Conservation (phyloP, 129 eudicot species). For the Helianthus tuberosus region DNA sequence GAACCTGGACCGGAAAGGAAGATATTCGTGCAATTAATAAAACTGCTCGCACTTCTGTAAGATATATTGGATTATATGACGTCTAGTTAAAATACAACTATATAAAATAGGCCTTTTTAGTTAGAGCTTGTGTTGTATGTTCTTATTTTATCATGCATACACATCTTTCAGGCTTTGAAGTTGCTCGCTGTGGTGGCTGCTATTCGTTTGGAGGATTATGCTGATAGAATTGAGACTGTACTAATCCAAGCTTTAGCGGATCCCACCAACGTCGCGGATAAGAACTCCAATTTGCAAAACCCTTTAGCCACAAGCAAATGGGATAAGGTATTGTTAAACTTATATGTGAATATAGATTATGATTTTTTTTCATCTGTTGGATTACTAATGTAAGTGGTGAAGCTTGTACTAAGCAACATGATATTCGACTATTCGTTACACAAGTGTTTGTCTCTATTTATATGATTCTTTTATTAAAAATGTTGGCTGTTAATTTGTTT, state of each 20-base stretch:
- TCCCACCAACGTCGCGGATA: slow-evolving; percentile 38
- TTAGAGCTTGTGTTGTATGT: background rate
- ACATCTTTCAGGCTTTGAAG: slow-evolving; percentile 58
- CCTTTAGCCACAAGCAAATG: slow-evolving; percentile 86
- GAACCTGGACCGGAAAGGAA: slow-evolving; percentile 95
- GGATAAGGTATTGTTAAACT: slow-evolving; percentile 55
- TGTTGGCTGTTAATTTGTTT: slow-evolving; percentile 2
- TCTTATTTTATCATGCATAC: background rate
- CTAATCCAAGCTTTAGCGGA: slow-evolving; percentile 68
- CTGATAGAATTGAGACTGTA: slow-evolving; percentile 60
- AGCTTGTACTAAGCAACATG: background rate
- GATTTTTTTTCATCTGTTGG: background rate
- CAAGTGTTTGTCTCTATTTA: slow-evolving; percentile 7
- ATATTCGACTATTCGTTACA: background rate
- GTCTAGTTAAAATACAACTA: background rate
- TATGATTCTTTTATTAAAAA: background rate
- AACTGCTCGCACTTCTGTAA: slow-evolving; percentile 85
- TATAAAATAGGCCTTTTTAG: background rate
- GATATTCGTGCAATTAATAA: slow-evolving; percentile 85
- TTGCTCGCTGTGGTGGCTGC: slow-evolving; percentile 65
- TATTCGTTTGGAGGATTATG: slow-evolving; percentile 65
- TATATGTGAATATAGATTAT: background rate
- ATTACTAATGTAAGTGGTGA: no score
- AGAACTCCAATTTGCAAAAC: slow-evolving; percentile 43
- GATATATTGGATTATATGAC: slow-evolving; percentile 25